Conservation (phyloP, 768 basidiomycete species). For the Porphyrellus cyaneotinctus region DNA sequence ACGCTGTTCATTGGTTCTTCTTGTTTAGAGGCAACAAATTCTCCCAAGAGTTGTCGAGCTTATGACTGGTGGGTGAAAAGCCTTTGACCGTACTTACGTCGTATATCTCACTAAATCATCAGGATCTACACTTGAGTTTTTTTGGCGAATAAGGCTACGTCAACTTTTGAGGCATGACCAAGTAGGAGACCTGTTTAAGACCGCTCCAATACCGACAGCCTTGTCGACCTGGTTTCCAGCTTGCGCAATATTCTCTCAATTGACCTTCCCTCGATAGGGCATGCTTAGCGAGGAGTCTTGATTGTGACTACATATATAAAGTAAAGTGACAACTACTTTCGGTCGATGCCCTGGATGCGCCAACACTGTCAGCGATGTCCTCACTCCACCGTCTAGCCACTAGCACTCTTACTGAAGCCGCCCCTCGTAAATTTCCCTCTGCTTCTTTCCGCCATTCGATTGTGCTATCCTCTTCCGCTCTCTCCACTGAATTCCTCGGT, state of each 20-base stretch:
- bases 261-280: background rate
- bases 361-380: conserved; percentile 12
- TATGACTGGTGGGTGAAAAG: background rate
- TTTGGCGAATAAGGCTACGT: no score
- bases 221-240: background rate
- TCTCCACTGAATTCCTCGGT: conserved; percentile 9
- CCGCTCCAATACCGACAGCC: conserved; percentile 22
- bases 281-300: background rate
- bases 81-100: background rate
- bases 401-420: conserved; percentile 2
- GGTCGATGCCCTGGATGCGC: background rate
- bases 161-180: background rate
- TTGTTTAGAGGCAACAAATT: background rate
- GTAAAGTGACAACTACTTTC: conserved; percentile 9
- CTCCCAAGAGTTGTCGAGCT: background rate
- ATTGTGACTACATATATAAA: conserved; percentile 14
- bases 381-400: conserved; percentile 7
- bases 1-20: background rate
- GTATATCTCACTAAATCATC: background rate
- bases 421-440: conserved; percentile 10
- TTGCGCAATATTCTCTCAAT: background rate
- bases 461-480: conserved; percentile 4
- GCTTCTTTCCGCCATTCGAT: conserved; percentile 15
- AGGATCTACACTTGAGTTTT: background rate
- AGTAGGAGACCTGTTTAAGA: conserved; percentile 5